Evolutionary conservation across 2,329 filamentous ascomycete genomes (phyloP), one percentile per base, ranked within the genome.

Genomic region (Trichoderma guizhouense): DNA sequence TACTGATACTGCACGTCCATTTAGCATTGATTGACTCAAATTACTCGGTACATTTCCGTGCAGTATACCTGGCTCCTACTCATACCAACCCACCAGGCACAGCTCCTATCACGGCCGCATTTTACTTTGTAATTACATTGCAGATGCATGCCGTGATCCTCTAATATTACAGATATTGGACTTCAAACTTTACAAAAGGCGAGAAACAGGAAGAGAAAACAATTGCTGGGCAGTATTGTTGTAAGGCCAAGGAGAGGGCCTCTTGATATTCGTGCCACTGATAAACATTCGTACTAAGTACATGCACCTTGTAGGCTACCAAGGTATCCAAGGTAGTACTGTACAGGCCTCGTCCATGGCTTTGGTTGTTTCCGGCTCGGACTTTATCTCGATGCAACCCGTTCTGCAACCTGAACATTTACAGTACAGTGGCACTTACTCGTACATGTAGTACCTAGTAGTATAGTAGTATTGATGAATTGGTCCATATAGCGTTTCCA

Each of bases 371-470:
- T 43, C 32, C 64, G 51, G 64, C 64, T 67, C 55, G 65, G 65
- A 69, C 55, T 69, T 60, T 69, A 60, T 68, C 26, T 47, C 34
- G 36, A 67, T 43, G 64, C 51, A 67, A 24, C 53, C 51, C 24
- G 9, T 58, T 67, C 12, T 53, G 47, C 47, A 51, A 21, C 43
- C 43, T 51, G 8, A 51, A 11, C 43, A 24, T 24, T 53, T 14
- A 53, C 47, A 53, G 21, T 14, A 53, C 47, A 53, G 21, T 12
- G n/a, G 43, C 39, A 43, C 39, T 43, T 51, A 11, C n/a, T 51
- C 43, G 43, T 51, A 53, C n/a, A 51, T 11, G 47, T 14, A 51
- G n/a, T n/a, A n/a, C n/a, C n/a, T n/a, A n/a, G n/a, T 53, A 51
- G 43, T 18, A 51, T 9, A 36, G n/a, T 51, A 51, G 47, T 53